Base-by-base conservation (phyloP, 2,329 filamentous ascomycete species). In the Fusarium papillatum region DNA sequence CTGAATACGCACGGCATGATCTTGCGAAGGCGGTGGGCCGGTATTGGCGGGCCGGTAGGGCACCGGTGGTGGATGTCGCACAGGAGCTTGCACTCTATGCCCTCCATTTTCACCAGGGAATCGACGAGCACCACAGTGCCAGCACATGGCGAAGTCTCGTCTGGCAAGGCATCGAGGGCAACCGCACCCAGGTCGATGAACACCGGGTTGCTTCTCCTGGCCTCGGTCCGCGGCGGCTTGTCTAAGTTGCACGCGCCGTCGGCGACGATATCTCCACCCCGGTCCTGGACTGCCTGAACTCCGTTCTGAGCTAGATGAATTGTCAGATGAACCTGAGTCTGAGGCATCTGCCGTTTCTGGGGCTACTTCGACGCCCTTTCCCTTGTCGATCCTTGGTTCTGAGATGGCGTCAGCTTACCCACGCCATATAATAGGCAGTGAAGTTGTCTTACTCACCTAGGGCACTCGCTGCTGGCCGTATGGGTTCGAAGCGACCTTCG, bases 401-500 rank as follows among this genome's bases (percentile, higher is more conserved):
- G 60, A 50, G 22, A n/a, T 14, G 22, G 26, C 5, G 62, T 78
- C 55, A 77, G 75, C 39, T 66, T 19, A 29, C 13, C n/a, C 34
- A 55, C 24, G n/a, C 19, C 36, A 29, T 16, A 16, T 57, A n/a
- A 6, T 22, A 39, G n/a, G 16, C 34, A n/a, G 34, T 11, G 38
- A 60, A 26, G 26, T n/a, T 57, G 31, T 8, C 38, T 53, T 80
- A 71, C 79, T 71, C 73, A 84, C 84, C 76, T 36, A 88, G 79
- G 3, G 82, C 86, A 31, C 83, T 83, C 5, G 86, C 82, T 39
- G 83, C 81, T n/a, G 87, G 81, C 72, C 81, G 85, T 68, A 88
- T 86, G 41, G 87, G 87, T 5, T 84, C 81, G 73, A 86, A 89
- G 66, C 80, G 84, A 24, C 83, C 84, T 73, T 89, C 87, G 73